A percentile compares a stretch with the other conserved stretches of the same genome.
phyloP scores from a whole-genome alignment of 73 alveolate genomes.

The Blepharisma stoltei region DNA sequence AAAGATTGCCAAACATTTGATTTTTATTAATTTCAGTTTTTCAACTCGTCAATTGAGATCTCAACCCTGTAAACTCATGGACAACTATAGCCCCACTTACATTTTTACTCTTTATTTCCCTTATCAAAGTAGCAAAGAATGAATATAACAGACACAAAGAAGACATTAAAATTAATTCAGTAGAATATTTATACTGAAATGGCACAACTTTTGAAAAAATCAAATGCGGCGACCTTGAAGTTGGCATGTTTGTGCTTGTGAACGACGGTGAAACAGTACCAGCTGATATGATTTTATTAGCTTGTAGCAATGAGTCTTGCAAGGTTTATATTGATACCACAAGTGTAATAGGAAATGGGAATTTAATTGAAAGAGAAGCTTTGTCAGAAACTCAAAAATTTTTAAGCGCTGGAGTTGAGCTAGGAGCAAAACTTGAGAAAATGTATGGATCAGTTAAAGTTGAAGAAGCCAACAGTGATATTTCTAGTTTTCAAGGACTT shows the following conservation, averaged over 20 bases:
- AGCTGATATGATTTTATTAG: constrained; percentile 78
- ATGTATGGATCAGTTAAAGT: constrained; percentile 41
- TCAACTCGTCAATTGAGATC: constrained; percentile 54
- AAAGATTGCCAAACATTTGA: constrained; percentile 69
- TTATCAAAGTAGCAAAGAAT: constrained; percentile 83
- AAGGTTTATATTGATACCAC: constrained; percentile 88
- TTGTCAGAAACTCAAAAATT: no score
- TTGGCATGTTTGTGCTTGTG: constrained; percentile 28
- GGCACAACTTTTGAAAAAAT: constrained; percentile 7
- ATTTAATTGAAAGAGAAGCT: constrained; percentile 56
- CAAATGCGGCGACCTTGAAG: neutral
- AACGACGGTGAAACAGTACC: constrained; percentile 73
- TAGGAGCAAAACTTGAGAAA: neutral
- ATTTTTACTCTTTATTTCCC: constrained; percentile 67
- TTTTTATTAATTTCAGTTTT: constrained; percentile 72
- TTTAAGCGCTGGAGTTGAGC: neutral
- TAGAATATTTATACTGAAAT: neutral
- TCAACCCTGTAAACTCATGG: constrained; percentile 45
- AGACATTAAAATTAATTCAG: neutral
- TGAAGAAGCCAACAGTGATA: constrained; percentile 53
- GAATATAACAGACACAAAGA: constrained; percentile 39
- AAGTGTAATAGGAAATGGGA: constrained; percentile 97
- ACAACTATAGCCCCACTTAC: constrained; percentile 80
- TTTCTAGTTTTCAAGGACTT: constrained; percentile 54
- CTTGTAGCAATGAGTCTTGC: constrained; percentile 61